Conservation (phyloP, 1,284 basidiomycete genomes). For the Ganoderma boninense region DNA sequence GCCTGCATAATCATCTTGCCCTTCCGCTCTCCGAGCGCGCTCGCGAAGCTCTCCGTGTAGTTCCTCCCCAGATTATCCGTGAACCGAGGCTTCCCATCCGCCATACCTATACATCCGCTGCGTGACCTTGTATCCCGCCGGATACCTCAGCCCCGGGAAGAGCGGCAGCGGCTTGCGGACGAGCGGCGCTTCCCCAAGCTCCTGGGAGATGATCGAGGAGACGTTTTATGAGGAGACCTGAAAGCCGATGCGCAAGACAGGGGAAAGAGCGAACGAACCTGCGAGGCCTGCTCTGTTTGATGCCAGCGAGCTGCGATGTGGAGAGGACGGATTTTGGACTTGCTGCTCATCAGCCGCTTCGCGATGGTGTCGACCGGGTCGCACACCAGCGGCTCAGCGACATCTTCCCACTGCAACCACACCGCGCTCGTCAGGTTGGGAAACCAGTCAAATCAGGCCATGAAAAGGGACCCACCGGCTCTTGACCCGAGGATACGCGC, state of each 20-base stretch:
- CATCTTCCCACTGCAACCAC: constrained; percentile 58
- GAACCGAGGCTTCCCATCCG: constrained; percentile 92
- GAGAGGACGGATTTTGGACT: constrained; percentile 65
- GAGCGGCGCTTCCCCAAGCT: constrained; percentile 77
- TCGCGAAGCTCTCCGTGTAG: constrained; percentile 82
- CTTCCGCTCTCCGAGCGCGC: constrained; percentile 92
- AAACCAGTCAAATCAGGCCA: not conserved
- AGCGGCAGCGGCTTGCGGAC: constrained; percentile 86
- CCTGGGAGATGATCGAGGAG: constrained; percentile 87
- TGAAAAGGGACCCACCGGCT: constrained; percentile 62
- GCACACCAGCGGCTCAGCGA: constrained; percentile 93
- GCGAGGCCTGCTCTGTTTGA: too few species aligned
- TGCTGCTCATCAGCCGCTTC: constrained; percentile 98
- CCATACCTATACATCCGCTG: constrained; percentile 98
- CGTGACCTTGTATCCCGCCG: constrained; percentile 95
- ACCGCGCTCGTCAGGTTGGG: not conserved
- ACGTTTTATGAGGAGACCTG: constrained; percentile 73
- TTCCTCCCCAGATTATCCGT: constrained; percentile 89
- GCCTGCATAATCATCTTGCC: constrained; percentile 98
- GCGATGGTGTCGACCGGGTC: constrained; percentile 96
- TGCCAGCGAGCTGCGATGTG: not conserved
- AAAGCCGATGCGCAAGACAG: not conserved
- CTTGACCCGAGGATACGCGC: constrained; percentile 95
- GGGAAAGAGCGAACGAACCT: not conserved
- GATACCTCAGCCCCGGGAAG: constrained; percentile 98